phyloP scores from a whole-genome alignment of 768 basidiomycete species.

The Filobasidium floriforme region DNA sequence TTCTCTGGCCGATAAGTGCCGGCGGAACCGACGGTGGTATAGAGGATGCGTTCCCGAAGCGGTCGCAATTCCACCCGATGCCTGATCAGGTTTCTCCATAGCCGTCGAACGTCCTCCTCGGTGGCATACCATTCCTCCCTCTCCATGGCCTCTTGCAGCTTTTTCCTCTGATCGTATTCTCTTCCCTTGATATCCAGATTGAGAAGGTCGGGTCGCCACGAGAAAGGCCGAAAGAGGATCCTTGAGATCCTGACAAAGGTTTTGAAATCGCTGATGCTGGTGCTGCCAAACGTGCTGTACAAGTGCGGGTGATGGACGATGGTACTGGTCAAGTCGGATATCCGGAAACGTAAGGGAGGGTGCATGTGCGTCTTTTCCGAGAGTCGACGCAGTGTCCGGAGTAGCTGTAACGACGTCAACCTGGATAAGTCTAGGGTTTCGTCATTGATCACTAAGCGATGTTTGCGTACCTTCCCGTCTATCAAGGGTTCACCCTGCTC shows the following conservation, averaged over 20 bases:
- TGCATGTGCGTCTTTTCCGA: slow-evolving; percentile 26
- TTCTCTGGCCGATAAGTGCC: background rate
- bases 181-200: slow-evolving; percentile 11
- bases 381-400: slow-evolving; percentile 17
- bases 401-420: slow-evolving; percentile 7
- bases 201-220: slow-evolving; percentile 10
- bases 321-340: slow-evolving; percentile 21
- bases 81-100: slow-evolving; percentile 19
- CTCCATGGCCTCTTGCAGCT: slow-evolving; percentile 21
- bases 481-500: background rate
- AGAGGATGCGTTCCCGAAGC: background rate
- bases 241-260: slow-evolving; percentile 21
- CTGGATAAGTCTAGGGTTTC: background rate
- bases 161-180: slow-evolving; percentile 23
- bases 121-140: slow-evolving; percentile 24
- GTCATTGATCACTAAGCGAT: background rate
- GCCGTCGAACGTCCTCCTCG: slow-evolving; percentile 10
- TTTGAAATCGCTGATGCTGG: slow-evolving; percentile 15
- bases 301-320: slow-evolving; percentile 12
- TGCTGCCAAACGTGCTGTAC: slow-evolving; percentile 3
- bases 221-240: slow-evolving; percentile 17
- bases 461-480: slow-evolving; percentile 9
- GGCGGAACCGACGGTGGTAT: background rate
- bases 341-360: slow-evolving; percentile 20
- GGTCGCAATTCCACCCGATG: slow-evolving; percentile 8